Base-by-base conservation (phyloP, 1,284 basidiomycete genomes). In the Leccinum angustisporum region DNA sequence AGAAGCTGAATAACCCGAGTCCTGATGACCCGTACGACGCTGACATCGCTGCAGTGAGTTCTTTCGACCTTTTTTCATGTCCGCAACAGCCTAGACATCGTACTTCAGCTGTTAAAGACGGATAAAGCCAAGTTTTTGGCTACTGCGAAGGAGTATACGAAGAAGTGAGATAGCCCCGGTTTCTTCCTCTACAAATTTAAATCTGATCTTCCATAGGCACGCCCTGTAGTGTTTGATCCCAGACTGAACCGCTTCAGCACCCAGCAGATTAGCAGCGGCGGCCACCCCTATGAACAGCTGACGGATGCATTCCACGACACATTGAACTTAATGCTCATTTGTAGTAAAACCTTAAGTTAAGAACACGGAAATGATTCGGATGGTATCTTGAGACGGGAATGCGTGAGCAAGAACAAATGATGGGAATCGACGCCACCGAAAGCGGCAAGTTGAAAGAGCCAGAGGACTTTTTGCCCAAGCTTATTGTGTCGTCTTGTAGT, bases 21-120 rank as follows among this genome's bases (percentile, higher is more conserved):
- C 84, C 92, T 7, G 94, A 96, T 69, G 94, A 96, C 75, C 94
- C 94, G 0, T 94, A 94, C 67, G 92, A 92, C 69, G 88, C 91
- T 36, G 90, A 92, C 2, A 90, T 92, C 66, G 91, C 91, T 53
- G 86, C 86, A 38, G 88, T 92, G 72, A 61, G 85, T 58, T 61
- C 54, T 25, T 38, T 0, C 54, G 10, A 4, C 27, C 13, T 27
- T 61, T 34, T 38, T 33, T 46, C 56, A 52, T 62, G 6, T 25
- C 7, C 11, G 18, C 21, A 27, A 40, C 48, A 7, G 51, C 40
- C 33, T 40, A 36, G 31, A 61, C 14, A 57, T 55, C 34, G 56
- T 21, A 58, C 53, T 52, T 18, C 67, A 92, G 90, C 72, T 86
- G 61, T 71, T 93, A 67, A 92, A 91, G 81, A 85, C 85, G 65